Evolutionary conservation across 2,329 filamentous ascomycete species (phyloP).

Genomic region (Orbilia brochopaga): DNA sequence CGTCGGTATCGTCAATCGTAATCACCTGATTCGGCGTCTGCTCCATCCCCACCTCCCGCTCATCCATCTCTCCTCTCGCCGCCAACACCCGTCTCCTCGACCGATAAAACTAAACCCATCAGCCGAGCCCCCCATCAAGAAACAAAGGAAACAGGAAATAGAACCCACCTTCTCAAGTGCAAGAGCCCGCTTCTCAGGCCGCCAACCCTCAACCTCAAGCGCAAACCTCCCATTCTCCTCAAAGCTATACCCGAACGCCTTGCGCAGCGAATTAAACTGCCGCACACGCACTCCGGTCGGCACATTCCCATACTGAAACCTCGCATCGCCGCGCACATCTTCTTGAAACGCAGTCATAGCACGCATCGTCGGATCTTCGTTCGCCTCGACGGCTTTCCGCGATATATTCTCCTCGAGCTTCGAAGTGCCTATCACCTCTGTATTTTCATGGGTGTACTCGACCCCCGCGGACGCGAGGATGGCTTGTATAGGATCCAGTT

Average conservation of each 20-base stretch:
- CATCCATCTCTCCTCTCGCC: constrained; percentile 26
- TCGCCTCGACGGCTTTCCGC: constrained; percentile 71
- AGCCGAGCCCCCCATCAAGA: too few species aligned
- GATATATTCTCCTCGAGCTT: constrained; percentile 87
- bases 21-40: constrained; percentile 21
- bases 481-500: constrained; percentile 77
- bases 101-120: constrained; percentile 34
- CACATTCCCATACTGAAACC: constrained; percentile 59
- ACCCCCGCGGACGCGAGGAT: constrained; percentile 88
- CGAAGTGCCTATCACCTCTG: constrained; percentile 90
- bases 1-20: constrained; percentile 43
- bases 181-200: constrained; percentile 72
- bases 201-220: constrained; percentile 87
- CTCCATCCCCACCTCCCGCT: constrained; percentile 16
- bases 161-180: constrained; percentile 43
- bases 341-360: constrained; percentile 51
- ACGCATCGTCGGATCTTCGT: constrained; percentile 60
- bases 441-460: constrained; percentile 94
- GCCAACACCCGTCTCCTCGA: constrained; percentile 28
- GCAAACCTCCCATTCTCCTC: constrained; percentile 77
- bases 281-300: constrained; percentile 74
- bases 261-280: constrained; percentile 91
- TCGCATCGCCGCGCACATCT: constrained; percentile 53
- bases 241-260: constrained; percentile 71
- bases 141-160: too few species aligned